phyloP scores from a whole-genome alignment of 2,329 filamentous ascomycete genomes.

The Exophiala calicioides region DNA sequence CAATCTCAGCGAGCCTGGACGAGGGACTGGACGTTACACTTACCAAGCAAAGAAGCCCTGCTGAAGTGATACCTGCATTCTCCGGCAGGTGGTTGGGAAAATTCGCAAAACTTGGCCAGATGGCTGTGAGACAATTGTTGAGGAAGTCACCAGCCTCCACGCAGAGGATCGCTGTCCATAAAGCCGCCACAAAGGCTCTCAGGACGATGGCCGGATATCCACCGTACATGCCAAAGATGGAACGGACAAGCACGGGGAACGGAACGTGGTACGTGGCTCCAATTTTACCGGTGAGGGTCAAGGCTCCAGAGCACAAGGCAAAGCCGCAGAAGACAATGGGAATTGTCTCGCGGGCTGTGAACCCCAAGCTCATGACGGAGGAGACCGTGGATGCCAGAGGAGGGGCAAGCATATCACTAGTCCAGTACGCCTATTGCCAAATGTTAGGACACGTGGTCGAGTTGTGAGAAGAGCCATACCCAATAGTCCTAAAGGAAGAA shows the following conservation, averaged over 20 bases:
- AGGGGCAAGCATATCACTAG: conserved; percentile 49
- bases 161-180: conserved; percentile 42
- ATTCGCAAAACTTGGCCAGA: conserved; percentile 51
- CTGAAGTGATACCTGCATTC: conserved; percentile 37
- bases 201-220: conserved; percentile 40
- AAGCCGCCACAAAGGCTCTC: conserved; percentile 12
- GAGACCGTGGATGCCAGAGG: conserved; percentile 43
- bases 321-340: conserved; percentile 53
- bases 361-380: conserved; percentile 46
- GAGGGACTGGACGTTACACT: no score
- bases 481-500: conserved; percentile 14
- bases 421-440: conserved; percentile 53
- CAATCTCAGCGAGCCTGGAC: neutral
- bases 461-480: conserved; percentile 1
- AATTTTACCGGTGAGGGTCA: conserved; percentile 49
- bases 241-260: conserved; percentile 37
- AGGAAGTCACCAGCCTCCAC: conserved; percentile 49
- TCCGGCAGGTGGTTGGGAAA: conserved; percentile 42
- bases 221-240: conserved; percentile 42
- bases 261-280: conserved; percentile 4
- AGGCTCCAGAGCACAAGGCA: conserved; percentile 48
- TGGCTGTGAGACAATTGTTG: conserved; percentile 44
- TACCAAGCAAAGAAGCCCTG: conserved; percentile 51
- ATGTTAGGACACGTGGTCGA: neutral
- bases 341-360: conserved; percentile 51